Evolutionary conservation across 2,329 filamentous ascomycete genomes (phyloP).

Genomic region (Pseudogymnoascus destructans): DNA sequence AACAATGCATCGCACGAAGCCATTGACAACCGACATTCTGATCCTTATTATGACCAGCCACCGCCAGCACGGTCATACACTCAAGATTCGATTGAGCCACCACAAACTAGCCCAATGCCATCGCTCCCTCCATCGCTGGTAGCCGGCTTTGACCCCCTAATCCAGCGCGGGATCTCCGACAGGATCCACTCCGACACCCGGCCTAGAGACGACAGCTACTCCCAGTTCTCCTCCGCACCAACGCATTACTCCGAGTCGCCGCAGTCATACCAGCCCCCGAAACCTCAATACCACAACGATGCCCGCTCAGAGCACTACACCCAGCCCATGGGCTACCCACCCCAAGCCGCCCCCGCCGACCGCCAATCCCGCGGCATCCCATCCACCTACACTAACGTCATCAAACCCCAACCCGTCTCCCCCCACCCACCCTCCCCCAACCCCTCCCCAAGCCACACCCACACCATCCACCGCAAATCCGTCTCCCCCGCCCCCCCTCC

Average conservation of each 20-base stretch:
- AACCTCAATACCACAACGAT: background rate
- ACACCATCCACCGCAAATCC: slow-evolving; percentile 51
- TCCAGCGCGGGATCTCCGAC: slow-evolving; percentile 44
- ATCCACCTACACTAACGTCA: background rate
- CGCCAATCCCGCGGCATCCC: background rate
- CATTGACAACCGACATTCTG: background rate
- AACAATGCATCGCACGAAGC: background rate
- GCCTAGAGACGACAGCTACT: slow-evolving; percentile 30
- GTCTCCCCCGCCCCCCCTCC: slow-evolving; percentile 44
- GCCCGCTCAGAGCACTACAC: background rate
- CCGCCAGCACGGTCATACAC: slow-evolving; percentile 5
- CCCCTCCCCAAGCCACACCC: slow-evolving; percentile 20
- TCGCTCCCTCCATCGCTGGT: slow-evolving; percentile 44
- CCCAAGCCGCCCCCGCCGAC: background rate
- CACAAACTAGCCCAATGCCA: slow-evolving; percentile 29
- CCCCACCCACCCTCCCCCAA: background rate
- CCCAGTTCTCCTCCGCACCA: slow-evolving; percentile 13
- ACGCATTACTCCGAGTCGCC: background rate
- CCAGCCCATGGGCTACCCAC: background rate
- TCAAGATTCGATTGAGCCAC: slow-evolving; percentile 14
- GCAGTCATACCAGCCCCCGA: background rate
- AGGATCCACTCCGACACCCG: slow-evolving; percentile 43
- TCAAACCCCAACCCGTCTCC: background rate
- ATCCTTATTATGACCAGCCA: background rate
- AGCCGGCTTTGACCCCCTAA: slow-evolving; percentile 43